Evolutionary conservation across 2,329 filamentous ascomycete genomes (phyloP), one percentile per base, ranked within the genome.

Genomic region (Chalaropsis thielavioides): DNA sequence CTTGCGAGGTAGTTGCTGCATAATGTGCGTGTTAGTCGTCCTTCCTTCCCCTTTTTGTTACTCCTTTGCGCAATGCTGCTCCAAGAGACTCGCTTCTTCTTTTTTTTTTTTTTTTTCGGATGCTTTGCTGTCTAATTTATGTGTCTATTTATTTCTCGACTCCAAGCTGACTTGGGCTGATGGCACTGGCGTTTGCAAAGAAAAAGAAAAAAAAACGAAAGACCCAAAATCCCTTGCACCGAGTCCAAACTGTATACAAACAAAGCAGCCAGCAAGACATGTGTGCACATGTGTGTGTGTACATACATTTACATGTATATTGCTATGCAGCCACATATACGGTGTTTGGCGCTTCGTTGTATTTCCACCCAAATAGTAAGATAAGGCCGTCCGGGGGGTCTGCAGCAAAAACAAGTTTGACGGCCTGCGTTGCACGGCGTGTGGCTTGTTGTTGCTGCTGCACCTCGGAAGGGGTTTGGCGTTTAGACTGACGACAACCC

Each of bases 241-340:
- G 49, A 56, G 49, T 56, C 49, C 49, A 19, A 56, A 56, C 24
- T 58, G 31, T 22, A 41, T 60, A 60, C 27, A 60, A 40, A 60
- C 56, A 60, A 56, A 0, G 49, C 27, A 56, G 17, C 24, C 11
- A 56, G 17, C 22, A 56, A 56, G 27, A 31, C 27, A 27, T 15
- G 10, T 31, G 49, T 31, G 22, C 17, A 46, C 19, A 46, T 6
- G 15, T 17, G 3, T n/a, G 17, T 46, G 13, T 17, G 4, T 46
- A 46, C 19, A 8, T 19, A 11, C 24, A 27, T 27, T 27, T 15
- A 17, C 49, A 7, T 56, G 49, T 54, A 54, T 22, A 24, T 54
- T 17, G 4, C 22, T 22, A 54, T 54, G 49, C 19, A 54, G 1
- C 13, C 10, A 54, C 49, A 54, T 54, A 40, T 41, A 19, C 54